Percentiles rank a stretch among this genome's conserved stretches.
These are phyloP conservation scores for Polychytrium aggregatum DNA, from an alignment of 192 early-diverging fungal genomes.

Conservation along the genomic window DNA sequence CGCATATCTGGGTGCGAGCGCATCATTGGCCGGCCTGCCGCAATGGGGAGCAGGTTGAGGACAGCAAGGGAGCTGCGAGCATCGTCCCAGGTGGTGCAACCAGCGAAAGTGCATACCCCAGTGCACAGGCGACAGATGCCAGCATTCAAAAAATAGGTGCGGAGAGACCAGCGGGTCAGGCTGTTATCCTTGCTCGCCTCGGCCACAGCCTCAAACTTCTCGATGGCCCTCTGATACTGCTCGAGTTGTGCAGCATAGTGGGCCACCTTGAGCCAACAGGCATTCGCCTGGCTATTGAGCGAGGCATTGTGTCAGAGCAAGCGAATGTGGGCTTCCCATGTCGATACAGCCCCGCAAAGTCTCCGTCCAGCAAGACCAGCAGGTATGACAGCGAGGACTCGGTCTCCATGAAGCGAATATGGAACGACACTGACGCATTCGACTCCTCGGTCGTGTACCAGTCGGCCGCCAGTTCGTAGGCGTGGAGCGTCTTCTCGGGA, in stretches of 20 bases:
- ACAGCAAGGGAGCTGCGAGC: too few relatives aligned
- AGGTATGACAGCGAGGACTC: too few relatives aligned
- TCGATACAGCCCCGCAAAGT: too few relatives aligned
- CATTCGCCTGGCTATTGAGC: constrained; percentile 71
- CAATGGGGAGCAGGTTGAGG: too few relatives aligned
- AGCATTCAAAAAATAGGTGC: constrained; percentile 95
- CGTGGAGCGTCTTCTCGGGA: constrained; percentile 64
- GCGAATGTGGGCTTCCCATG: too few relatives aligned
- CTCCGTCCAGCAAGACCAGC: too few relatives aligned
- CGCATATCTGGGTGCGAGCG: too few relatives aligned
- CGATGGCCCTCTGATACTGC: constrained; percentile 79
- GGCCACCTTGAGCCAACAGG: constrained; percentile 84
- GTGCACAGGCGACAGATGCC: constrained; percentile 81
- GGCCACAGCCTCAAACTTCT: constrained; percentile 83
- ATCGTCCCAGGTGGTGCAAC: too few relatives aligned
- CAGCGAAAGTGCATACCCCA: too few relatives aligned
- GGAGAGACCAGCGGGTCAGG: constrained; percentile 88
- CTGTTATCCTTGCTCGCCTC: constrained; percentile 73
- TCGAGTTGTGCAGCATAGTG: constrained; percentile 80
- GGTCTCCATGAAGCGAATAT: too few relatives aligned
- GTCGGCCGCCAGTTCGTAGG: constrained; percentile 85
- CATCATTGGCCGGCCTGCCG: too few relatives aligned
- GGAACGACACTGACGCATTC: constrained; percentile 66
- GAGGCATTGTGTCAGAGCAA: not conserved
- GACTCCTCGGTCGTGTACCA: constrained; percentile 90